Conservation (phyloP, 495 filamentous ascomycete species). For the Trypethelium eluteriae region DNA sequence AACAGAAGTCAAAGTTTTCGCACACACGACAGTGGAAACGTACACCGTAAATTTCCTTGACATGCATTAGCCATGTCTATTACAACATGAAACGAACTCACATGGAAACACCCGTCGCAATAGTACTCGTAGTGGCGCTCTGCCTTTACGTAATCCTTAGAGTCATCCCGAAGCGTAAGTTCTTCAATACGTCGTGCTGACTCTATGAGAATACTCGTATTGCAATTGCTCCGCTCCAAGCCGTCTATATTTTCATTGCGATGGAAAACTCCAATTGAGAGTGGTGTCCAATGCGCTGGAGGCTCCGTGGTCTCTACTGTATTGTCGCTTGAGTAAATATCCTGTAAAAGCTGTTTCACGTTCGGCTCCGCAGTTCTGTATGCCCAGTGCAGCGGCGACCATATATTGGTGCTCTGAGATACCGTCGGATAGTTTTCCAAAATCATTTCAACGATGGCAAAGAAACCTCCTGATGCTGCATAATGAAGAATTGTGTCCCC, state of each 20-base stretch:
- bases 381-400: conserved; percentile 5
- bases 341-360: background rate
- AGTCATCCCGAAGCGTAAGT: background rate
- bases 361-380: background rate
- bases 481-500: conserved; percentile 5
- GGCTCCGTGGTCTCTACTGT: background rate
- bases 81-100: background rate
- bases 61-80: background rate
- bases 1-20: conserved; percentile 1
- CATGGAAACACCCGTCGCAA: background rate
- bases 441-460: background rate
- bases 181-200: background rate
- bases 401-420: background rate
- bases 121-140: background rate
- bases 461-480: background rate
- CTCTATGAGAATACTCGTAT: background rate
- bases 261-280: background rate
- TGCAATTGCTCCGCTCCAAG: background rate
- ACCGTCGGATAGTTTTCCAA: background rate
- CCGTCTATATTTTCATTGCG: background rate
- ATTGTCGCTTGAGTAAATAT: background rate
- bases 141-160: background rate
- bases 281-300: background rate
- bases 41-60: background rate
- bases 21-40: background rate